Evolutionary conservation across 106 monocot genomes (phyloP), one percentile per base, ranked within the genome.

Genomic region (Acorus gramineus): DNA sequence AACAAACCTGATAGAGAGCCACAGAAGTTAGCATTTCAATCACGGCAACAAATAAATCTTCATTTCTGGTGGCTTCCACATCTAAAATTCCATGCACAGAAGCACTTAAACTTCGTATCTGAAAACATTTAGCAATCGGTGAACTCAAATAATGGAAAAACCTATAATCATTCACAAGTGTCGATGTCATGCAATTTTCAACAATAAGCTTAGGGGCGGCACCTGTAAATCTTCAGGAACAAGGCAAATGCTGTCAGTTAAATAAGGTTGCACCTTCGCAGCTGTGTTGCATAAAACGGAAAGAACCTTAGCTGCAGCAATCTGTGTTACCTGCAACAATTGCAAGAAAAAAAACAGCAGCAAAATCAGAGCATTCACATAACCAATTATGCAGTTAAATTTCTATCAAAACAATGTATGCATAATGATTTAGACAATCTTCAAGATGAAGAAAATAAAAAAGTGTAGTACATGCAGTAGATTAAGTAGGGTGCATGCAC

Each of bases 1-100:
- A 11, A 63, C 53, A 53, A n/a, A 92, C 92, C 92, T 92, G 92
- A 85, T 78, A 85, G 60, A 13, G 55, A 44, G 87, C 81, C 57
- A 75, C 82, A 67, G 75, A 76, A 61, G 47, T 60, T 9, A 92
- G 80, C 61, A 92, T 79, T 42, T 85, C 61, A 73, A 92, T 28
- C 42, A 76, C 45, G 65, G 59, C 51, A 44, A 73, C 50, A 2
- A 78, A 50, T 14, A 86, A 55, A 59, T 70, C 66, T 61, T 82
- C 73, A 64, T 81, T 68, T 77, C 50, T 65, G 14, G 56, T 51
- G 7, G 64, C 48, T 64, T 74, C 70, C 65, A 65, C 77, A 45
- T 67, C 56, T 7, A 92, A 57, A 71, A 84, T 82, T 56, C 50
- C 14, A 63, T 59, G 73, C 55, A 87, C 52, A 12, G 67, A 68